Conservation (phyloP, 208 protist species). For the Wallacemonas collosoma region DNA sequence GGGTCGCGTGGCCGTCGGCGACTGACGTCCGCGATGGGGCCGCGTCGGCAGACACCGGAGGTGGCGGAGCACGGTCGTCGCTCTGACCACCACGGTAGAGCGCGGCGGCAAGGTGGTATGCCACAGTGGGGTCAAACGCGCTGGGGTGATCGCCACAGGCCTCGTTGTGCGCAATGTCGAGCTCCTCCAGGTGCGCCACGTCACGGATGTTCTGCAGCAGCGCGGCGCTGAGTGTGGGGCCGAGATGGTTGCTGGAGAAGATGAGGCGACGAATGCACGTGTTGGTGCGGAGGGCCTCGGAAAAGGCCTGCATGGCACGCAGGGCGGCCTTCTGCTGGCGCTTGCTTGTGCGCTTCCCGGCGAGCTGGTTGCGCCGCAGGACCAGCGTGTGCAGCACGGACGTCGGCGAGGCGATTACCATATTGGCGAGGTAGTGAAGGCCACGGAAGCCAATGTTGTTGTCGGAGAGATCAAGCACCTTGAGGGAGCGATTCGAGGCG, state of each 20-base stretch:
- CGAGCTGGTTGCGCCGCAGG: conserved; percentile 48
- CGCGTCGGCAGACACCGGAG: too few relatives aligned
- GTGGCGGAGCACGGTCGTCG: too few relatives aligned
- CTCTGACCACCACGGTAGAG: conserved; percentile 31
- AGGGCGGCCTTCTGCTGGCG: conserved; percentile 38
- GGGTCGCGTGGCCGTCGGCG: background rate
- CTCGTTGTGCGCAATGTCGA: conserved; percentile 74
- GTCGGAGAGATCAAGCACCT: conserved; percentile 78
- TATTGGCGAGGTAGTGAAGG: conserved; percentile 66
- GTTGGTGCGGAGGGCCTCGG: conserved; percentile 50
- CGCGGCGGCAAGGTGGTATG: conserved; percentile 47
- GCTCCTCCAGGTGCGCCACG: conserved; percentile 59
- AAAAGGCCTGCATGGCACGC: conserved; percentile 51
- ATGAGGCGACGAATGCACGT: conserved; percentile 53
- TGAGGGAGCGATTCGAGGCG: conserved; percentile 63
- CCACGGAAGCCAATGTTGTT: conserved; percentile 76
- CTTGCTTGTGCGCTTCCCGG: conserved; percentile 27
- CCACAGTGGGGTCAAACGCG: conserved; percentile 47
- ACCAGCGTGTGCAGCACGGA: conserved; percentile 65
- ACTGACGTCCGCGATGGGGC: too few relatives aligned
- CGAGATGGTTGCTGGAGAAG: conserved; percentile 80
- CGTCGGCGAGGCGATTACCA: conserved; percentile 40
- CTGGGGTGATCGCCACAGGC: conserved; percentile 63
- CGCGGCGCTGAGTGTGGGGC: conserved; percentile 50
- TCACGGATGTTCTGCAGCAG: conserved; percentile 53